Percentiles rank a stretch among this genome's conserved stretches.
phyloP scores from a whole-genome alignment of 1,284 basidiomycete genomes.

The Pyrrhoderma lamaoense region DNA sequence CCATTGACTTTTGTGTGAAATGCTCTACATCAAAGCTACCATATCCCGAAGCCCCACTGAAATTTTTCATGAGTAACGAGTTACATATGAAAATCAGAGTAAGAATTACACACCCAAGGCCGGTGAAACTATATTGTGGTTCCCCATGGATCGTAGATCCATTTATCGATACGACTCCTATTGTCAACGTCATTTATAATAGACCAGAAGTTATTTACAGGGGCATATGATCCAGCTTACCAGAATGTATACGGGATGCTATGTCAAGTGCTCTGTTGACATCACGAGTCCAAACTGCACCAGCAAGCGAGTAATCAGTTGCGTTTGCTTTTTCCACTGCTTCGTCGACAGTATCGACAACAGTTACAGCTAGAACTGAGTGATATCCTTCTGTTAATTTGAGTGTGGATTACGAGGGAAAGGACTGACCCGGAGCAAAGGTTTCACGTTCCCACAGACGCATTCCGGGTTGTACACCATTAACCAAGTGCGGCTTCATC shows the following conservation, averaged over 20 bases:
- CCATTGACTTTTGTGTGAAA: slow-evolving; percentile 40
- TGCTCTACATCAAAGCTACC: slow-evolving; percentile 45
- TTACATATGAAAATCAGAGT: neutral
- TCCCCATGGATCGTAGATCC: slow-evolving; percentile 28
- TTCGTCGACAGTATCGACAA: slow-evolving; percentile 43
- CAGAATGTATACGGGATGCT: slow-evolving; percentile 40
- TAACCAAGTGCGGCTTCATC: slow-evolving; percentile 48
- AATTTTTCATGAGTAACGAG: slow-evolving; percentile 3
- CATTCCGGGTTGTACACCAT: slow-evolving; percentile 43
- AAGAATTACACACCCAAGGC: slow-evolving; percentile 25
- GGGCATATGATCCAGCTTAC: slow-evolving; percentile 24
- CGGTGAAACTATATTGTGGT: slow-evolving; percentile 20
- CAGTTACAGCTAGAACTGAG: slow-evolving; percentile 41
- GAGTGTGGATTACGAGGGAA: slow-evolving; percentile 20
- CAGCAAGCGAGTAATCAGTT: slow-evolving; percentile 45
- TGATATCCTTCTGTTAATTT: slow-evolving; percentile 11
- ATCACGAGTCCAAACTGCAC: slow-evolving; percentile 49
- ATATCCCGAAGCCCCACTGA: slow-evolving; percentile 43
- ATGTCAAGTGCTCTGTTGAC: slow-evolving; percentile 40
- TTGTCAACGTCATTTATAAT: too few relatives aligned
- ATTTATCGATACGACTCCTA: slow-evolving; percentile 28
- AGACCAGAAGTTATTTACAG: neutral
- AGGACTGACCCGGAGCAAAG: slow-evolving; percentile 49
- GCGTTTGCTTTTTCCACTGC: slow-evolving; percentile 49
- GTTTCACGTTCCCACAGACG: slow-evolving; percentile 46